These are phyloP conservation scores for Calonectria multiphialidica DNA, from an alignment of 2,329 filamentous ascomycete species.

Conservation along the genomic window DNA sequence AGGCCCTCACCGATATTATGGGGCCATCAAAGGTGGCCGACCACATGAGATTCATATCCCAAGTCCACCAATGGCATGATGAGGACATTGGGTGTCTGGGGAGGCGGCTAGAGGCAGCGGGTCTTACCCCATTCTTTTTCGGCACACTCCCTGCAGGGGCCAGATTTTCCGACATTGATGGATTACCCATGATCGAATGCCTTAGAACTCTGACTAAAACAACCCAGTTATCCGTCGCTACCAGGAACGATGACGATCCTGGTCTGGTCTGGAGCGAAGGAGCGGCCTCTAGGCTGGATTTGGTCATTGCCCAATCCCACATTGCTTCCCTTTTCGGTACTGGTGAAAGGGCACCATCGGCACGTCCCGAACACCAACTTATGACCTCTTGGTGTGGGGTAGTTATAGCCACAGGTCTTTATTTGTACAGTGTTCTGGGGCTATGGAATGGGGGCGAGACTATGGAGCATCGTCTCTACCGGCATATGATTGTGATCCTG, in stretches of 20 bases:
- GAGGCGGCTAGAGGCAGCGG: slow-evolving; percentile 29
- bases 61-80: slow-evolving; percentile 33
- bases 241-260: slow-evolving; percentile 27
- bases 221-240: neutral
- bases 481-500: neutral
- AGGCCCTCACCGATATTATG: slow-evolving; percentile 22
- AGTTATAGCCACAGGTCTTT: neutral
- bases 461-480: slow-evolving; percentile 4
- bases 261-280: slow-evolving; percentile 38
- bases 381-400: slow-evolving; percentile 30
- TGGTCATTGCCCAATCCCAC: slow-evolving; percentile 30
- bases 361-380: neutral
- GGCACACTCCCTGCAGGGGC: neutral
- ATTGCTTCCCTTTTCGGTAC: slow-evolving; percentile 28
- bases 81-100: slow-evolving; percentile 34
- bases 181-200: slow-evolving; percentile 22
- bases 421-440: neutral
- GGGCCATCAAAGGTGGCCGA: slow-evolving; percentile 8
- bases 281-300: slow-evolving; percentile 32
- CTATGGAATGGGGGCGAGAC: slow-evolving; percentile 14
- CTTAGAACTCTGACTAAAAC: slow-evolving; percentile 26
- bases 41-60: slow-evolving; percentile 28
- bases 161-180: slow-evolving; percentile 30
- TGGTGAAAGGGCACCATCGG: neutral
- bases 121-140: slow-evolving; percentile 35